Evolutionary conservation across 306 rosid genomes (phyloP).

Genomic region (Parietaria judaica): DNA sequence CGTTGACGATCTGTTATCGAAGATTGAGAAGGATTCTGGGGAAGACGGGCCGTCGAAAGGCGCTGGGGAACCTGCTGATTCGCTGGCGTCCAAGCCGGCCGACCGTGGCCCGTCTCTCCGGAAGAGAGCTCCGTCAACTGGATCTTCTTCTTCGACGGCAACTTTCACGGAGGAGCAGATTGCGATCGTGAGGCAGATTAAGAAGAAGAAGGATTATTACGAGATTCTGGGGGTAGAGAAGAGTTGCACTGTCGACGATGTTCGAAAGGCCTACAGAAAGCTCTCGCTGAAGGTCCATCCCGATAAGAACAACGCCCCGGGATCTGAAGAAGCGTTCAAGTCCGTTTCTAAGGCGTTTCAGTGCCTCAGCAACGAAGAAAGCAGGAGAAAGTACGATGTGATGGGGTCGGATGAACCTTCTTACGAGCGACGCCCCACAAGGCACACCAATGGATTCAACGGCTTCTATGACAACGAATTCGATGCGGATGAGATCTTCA

Average conservation of each 20-base stretch:
- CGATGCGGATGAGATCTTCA: conserved; percentile 83
- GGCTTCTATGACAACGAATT: conserved; percentile 71
- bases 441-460: conserved; percentile 43
- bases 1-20: conserved; percentile 56
- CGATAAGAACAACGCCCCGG: conserved; percentile 87
- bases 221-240: conserved; percentile 85
- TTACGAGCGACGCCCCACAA: conserved; percentile 48
- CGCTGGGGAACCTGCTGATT: conserved; percentile 12
- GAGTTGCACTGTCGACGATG: conserved; percentile 73
- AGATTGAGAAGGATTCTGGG: conserved; percentile 25
- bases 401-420: conserved; percentile 62
- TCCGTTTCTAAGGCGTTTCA: conserved; percentile 87
- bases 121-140: conserved; percentile 32
- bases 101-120: conserved; percentile 55
- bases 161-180: conserved; percentile 62
- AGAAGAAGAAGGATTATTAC: conserved; percentile 75
- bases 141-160: conserved; percentile 32
- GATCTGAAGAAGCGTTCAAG: conserved; percentile 88
- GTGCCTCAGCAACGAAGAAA: conserved; percentile 73
- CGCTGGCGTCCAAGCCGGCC: conserved; percentile 25
- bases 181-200: conserved; percentile 51
- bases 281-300: conserved; percentile 94
- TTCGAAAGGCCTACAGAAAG: conserved; percentile 71
- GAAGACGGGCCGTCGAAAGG: conserved; percentile 23
- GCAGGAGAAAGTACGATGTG: conserved; percentile 54